Conservation (phyloP, 192 early-diverging fungal species). For the Mortierella alpina region DNA sequence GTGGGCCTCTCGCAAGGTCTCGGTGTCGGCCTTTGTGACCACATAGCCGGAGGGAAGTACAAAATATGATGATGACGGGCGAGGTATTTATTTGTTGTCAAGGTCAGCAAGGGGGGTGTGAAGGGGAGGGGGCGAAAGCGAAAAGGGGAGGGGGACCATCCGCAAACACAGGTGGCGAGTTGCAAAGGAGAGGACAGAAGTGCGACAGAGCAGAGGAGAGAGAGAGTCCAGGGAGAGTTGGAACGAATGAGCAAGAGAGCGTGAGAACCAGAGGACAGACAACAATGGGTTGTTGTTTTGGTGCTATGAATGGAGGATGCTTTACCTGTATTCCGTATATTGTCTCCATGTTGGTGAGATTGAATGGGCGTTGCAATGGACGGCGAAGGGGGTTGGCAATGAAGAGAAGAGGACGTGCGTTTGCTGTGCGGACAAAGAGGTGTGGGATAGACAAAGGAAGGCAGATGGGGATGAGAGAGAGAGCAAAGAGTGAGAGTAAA, state of each 20-base stretch:
- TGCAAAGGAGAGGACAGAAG: background rate
- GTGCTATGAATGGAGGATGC: background rate
- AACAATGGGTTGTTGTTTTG: background rate
- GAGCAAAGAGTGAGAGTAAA: constrained; percentile 1
- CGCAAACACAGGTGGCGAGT: no score
- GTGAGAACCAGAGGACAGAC: background rate
- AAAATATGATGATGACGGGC: background rate
- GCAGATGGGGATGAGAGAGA: no score
- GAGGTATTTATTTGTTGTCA: background rate
- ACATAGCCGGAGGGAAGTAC: background rate
- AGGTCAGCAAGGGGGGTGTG: background rate
- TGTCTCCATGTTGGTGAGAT: constrained; percentile 29
- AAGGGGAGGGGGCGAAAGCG: background rate
- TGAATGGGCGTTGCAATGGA: no score
- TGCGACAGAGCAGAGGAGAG: background rate
- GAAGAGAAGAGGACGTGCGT: background rate
- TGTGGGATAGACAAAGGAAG: background rate
- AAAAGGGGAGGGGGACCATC: background rate
- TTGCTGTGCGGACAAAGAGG: background rate
- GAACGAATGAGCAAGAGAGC: background rate
- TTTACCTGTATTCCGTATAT: constrained; percentile 50
- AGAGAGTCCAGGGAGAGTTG: background rate
- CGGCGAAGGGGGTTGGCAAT: background rate
- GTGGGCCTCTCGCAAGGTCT: constrained; percentile 40
- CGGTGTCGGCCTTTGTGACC: constrained; percentile 27